These are phyloP conservation scores for Sodiomyces alkalinus DNA, from an alignment of 2,329 filamentous ascomycete species.

Conservation along the genomic window DNA sequence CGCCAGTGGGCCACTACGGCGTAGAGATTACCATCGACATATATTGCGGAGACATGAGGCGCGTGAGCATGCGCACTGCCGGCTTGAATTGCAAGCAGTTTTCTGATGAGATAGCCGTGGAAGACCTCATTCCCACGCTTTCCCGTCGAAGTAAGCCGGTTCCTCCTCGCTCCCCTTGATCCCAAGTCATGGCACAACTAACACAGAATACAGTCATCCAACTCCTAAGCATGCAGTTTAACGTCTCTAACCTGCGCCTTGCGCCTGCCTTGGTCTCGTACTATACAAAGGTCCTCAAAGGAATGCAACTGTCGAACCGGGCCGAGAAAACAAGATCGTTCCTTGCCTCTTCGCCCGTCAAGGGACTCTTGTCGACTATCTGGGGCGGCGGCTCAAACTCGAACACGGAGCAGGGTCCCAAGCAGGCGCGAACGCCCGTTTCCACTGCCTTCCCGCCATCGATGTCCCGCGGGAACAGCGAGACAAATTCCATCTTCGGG, in stretches of 20 bases:
- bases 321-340: slow-evolving; percentile 53
- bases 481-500: slow-evolving; percentile 35
- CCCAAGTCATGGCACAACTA: too few relatives aligned
- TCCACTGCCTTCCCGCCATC: slow-evolving; percentile 23
- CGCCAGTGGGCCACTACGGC: slow-evolving; percentile 50
- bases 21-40: slow-evolving; percentile 58
- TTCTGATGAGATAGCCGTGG: slow-evolving; percentile 55
- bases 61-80: slow-evolving; percentile 33
- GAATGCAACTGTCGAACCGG: slow-evolving; percentile 47
- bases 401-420: slow-evolving; percentile 18
- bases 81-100: slow-evolving; percentile 58
- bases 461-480: slow-evolving; percentile 26
- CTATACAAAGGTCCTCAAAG: slow-evolving; percentile 62
- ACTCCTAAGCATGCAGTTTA: slow-evolving; percentile 55
- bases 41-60: slow-evolving; percentile 33
- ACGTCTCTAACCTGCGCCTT: slow-evolving; percentile 47
- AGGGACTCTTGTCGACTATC: slow-evolving; percentile 65
- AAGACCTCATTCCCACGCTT: slow-evolving; percentile 61
- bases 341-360: slow-evolving; percentile 74
- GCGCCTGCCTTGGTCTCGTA: slow-evolving; percentile 58
- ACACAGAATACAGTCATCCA: slow-evolving; percentile 44
- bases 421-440: slow-evolving; percentile 23
- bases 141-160: slow-evolving; percentile 53
- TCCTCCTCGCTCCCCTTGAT: not conserved
- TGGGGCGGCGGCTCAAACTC: slow-evolving; percentile 45